A percentile compares a stretch with the other conserved stretches of the same genome.
phyloP scores from a whole-genome alignment of 2,329 filamentous ascomycete genomes.

The Leptographium flavum region DNA sequence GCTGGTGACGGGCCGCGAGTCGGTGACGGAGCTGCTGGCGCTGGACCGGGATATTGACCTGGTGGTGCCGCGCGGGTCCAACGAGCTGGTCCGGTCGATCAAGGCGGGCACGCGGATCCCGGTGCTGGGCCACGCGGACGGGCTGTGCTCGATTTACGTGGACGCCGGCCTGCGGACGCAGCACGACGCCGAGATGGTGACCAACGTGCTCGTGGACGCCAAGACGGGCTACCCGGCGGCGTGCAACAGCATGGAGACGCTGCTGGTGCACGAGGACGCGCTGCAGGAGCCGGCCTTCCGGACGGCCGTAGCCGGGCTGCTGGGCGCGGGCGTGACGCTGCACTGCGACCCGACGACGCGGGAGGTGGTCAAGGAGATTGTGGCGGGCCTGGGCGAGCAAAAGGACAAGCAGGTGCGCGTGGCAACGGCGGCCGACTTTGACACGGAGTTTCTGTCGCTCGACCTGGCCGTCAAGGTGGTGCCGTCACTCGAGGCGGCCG shows the following conservation, averaged over 20 bases:
- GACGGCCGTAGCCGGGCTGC: slow-evolving; percentile 53
- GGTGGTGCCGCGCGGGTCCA: slow-evolving; percentile 82
- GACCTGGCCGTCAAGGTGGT: slow-evolving; percentile 75
- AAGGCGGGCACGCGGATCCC: slow-evolving; percentile 88
- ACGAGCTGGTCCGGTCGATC: slow-evolving; percentile 80
- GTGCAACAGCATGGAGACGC: slow-evolving; percentile 87
- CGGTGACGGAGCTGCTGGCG: slow-evolving; percentile 72
- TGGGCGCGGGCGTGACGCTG: slow-evolving; percentile 64
- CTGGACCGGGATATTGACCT: slow-evolving; percentile 85
- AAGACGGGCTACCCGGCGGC: slow-evolving; percentile 92
- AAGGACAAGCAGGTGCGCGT: neutral
- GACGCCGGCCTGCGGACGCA: slow-evolving; percentile 50
- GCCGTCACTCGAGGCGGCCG: slow-evolving; percentile 50
- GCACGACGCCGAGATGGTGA: slow-evolving; percentile 58
- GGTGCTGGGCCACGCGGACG: slow-evolving; percentile 90
- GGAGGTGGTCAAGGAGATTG: slow-evolving; percentile 25
- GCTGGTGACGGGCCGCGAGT: slow-evolving; percentile 85
- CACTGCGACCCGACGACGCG: slow-evolving; percentile 64
- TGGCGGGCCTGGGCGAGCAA: slow-evolving; percentile 7
- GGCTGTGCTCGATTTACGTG: slow-evolving; percentile 77
- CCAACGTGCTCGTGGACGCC: slow-evolving; percentile 70
- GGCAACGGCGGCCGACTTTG: slow-evolving; percentile 54
- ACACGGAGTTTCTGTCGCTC: slow-evolving; percentile 81
- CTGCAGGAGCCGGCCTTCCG: slow-evolving; percentile 52
- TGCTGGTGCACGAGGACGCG: slow-evolving; percentile 66